These are phyloP conservation scores for Berkeleyomyces rouxiae DNA, from an alignment of 2,329 filamentous ascomycete species.

Conservation along the genomic window DNA sequence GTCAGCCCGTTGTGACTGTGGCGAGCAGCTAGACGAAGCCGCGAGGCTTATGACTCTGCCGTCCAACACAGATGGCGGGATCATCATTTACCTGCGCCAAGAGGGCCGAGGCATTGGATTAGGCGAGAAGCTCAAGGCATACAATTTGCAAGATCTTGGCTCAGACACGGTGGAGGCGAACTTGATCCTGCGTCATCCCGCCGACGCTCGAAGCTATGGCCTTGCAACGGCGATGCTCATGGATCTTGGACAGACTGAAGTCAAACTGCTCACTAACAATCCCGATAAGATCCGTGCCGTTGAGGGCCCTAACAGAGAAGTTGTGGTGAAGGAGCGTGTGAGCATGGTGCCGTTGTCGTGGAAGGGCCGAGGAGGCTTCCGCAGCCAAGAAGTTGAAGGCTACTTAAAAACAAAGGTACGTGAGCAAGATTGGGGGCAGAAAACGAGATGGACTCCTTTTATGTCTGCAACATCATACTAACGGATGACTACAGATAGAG, in stretches of 20 bases:
- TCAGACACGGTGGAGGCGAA: conserved; percentile 98
- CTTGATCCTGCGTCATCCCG: conserved; percentile 73
- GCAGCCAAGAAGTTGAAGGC: conserved; percentile 76
- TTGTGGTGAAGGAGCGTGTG: conserved; percentile 76
- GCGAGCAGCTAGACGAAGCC: conserved; percentile 92
- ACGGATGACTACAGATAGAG: conserved; percentile 43
- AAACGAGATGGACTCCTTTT: background rate
- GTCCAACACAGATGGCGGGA: conserved; percentile 49
- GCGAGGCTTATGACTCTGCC: conserved; percentile 78
- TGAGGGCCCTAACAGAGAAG: conserved; percentile 76
- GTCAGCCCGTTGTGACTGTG: conserved; percentile 95
- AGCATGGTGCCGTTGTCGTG: conserved; percentile 92
- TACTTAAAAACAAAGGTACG: conserved; percentile 88
- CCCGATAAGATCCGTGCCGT: conserved; percentile 92
- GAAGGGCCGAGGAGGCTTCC: conserved; percentile 71
- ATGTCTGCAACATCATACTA: background rate
- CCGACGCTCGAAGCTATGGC: conserved; percentile 87
- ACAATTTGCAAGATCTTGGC: conserved; percentile 91
- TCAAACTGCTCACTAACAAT: conserved; percentile 85
- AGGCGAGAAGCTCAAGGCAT: conserved; percentile 91
- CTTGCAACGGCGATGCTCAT: conserved; percentile 88
- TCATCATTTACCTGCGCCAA: conserved; percentile 90
- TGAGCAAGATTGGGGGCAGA: conserved; percentile 10
- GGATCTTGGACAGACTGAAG: conserved; percentile 64
- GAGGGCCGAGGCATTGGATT: conserved; percentile 92